A percentile compares a stretch with the other conserved stretches of the same genome.
These are phyloP conservation scores for Trichoderma simmonsii DNA, from an alignment of 2,329 filamentous ascomycete genomes.

Conservation along the genomic window DNA sequence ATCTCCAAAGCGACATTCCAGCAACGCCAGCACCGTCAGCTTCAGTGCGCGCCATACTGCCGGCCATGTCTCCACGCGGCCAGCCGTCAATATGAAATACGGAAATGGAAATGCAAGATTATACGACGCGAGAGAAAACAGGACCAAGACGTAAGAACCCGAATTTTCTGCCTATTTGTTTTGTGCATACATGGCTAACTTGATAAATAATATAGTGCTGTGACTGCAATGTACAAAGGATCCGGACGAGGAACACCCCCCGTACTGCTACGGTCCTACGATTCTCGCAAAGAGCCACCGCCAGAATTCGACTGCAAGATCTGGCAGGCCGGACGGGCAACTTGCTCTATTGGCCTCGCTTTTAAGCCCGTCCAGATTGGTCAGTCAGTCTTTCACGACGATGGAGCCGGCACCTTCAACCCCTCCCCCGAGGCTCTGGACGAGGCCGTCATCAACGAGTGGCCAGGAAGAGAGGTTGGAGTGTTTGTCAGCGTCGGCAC, in stretches of 20 bases:
- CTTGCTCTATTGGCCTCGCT: conserved; percentile 81
- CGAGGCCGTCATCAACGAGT: conserved; percentile 88
- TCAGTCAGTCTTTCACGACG: conserved; percentile 90
- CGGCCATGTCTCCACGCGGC: conserved; percentile 50
- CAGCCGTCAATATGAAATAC: conserved; percentile 55
- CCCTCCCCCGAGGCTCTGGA: conserved; percentile 81
- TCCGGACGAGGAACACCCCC: conserved; percentile 66
- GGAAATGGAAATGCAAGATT: conserved; percentile 82
- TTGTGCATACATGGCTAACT: conserved; percentile 18
- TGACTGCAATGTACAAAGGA: conserved; percentile 88
- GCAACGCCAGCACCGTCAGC: conserved; percentile 79
- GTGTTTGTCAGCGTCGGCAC: conserved; percentile 95
- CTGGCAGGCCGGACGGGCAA: conserved; percentile 96
- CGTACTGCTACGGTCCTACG: conserved; percentile 84
- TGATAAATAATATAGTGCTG: conserved; percentile 55
- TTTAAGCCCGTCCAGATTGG: conserved; percentile 96
- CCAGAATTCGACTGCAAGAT: conserved; percentile 93
- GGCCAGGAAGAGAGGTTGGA: conserved; percentile 88
- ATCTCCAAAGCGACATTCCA: conserved; percentile 59
- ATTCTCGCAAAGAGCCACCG: conserved; percentile 85
- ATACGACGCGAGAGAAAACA: conserved; percentile 82
- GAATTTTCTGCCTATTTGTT: neutral
- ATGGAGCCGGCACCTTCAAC: conserved; percentile 89
- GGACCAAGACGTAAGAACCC: conserved; percentile 78
- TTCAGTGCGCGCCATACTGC: conserved; percentile 66